Conservation (phyloP, 2,329 filamentous ascomycete species). For the Neonectria coccinea region DNA sequence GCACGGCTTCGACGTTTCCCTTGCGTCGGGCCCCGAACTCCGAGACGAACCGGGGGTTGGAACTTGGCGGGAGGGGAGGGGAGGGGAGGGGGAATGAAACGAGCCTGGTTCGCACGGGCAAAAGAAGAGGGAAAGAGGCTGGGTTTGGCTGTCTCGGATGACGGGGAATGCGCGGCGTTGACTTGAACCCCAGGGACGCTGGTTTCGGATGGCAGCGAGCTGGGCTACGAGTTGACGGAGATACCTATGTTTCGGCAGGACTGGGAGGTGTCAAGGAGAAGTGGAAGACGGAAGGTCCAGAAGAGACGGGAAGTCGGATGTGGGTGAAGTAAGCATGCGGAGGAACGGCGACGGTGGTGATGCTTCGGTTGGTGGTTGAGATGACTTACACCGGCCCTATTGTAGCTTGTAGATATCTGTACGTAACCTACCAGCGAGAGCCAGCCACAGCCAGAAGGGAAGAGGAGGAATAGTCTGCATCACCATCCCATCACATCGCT, state of each 20-base stretch:
- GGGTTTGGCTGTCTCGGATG: too few species aligned
- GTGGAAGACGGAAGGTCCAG: neutral
- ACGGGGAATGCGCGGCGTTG: too few species aligned
- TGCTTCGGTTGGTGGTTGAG: neutral
- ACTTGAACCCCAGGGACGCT: neutral
- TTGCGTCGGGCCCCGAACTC: neutral
- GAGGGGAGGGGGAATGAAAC: neutral
- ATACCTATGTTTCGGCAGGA: neutral
- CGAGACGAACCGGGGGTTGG: neutral
- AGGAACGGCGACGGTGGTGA: neutral
- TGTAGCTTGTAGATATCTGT: too few species aligned
- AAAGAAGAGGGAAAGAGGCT: neutral
- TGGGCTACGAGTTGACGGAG: too few species aligned
- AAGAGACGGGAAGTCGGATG: neutral
- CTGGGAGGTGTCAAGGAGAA: neutral
- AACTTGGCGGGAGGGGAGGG: neutral
- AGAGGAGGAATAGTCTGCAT: neutral
- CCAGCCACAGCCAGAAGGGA: neutral
- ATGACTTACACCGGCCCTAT: neutral
- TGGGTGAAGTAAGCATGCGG: neutral
- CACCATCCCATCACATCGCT: conserved; percentile 5
- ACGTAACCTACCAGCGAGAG: too few species aligned
- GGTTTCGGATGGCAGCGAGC: neutral
- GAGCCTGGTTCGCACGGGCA: neutral
- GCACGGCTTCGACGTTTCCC: neutral